These are phyloP conservation scores for Heliosperma pusillum DNA, from an alignment of 148 eudicot species.

Conservation along the genomic window DNA sequence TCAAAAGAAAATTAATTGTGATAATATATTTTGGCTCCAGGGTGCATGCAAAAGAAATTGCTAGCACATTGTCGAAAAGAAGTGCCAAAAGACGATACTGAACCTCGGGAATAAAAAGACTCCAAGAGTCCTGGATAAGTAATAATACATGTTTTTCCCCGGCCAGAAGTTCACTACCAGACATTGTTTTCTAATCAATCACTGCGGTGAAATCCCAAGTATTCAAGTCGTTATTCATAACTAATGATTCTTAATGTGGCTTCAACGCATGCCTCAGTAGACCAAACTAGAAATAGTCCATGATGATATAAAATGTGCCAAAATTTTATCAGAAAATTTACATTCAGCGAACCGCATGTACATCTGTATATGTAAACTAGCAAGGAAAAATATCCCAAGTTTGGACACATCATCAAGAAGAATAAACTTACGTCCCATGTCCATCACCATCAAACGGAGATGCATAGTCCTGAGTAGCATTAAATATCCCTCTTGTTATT, in stretches of 20 bases:
- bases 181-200: no score
- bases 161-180: no score
- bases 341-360: background rate
- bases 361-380: background rate
- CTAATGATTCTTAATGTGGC: background rate
- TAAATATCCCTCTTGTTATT: slow-evolving; percentile 93
- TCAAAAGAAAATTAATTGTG: no score
- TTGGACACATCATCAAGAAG: background rate
- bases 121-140: no score
- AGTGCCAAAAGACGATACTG: no score
- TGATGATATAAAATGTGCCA: background rate
- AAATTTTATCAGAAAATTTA: background rate
- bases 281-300: background rate
- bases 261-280: background rate
- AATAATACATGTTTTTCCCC: no score
- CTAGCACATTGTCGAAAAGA: no score
- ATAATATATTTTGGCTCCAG: no score
- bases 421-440: slow-evolving; percentile 90
- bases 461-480: slow-evolving; percentile 85
- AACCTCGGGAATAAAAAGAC: no score
- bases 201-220: no score
- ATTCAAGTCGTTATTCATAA: background rate
- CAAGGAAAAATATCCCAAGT: background rate
- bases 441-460: slow-evolving; percentile 99
- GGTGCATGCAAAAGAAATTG: no score